These are phyloP conservation scores for Dispira parvispora DNA, from an alignment of 192 early-diverging fungal species.

Conservation along the genomic window DNA sequence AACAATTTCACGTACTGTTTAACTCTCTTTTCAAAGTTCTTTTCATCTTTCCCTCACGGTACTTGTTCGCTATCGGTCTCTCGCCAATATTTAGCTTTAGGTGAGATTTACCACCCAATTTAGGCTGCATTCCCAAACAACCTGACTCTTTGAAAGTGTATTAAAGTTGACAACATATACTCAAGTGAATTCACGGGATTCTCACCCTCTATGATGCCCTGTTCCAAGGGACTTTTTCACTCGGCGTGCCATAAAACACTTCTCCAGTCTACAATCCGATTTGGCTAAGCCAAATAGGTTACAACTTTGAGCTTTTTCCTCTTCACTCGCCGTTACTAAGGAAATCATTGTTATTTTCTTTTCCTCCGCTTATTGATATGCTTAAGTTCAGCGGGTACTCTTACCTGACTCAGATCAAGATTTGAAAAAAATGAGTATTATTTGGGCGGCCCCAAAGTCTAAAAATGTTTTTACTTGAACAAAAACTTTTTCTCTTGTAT, in stretches of 20 bases:
- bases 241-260: too few species aligned
- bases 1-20: constrained; percentile 72
- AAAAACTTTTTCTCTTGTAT: too few species aligned
- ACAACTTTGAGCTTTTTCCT: constrained; percentile 48
- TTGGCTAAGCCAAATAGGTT: constrained; percentile 12
- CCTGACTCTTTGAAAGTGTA: constrained; percentile 28
- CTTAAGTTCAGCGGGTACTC: constrained; percentile 63
- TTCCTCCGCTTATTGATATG: constrained; percentile 72
- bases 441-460: too few species aligned
- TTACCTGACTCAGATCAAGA: too few species aligned
- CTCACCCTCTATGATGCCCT: too few species aligned
- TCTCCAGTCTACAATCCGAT: too few species aligned
- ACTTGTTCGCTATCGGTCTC: constrained; percentile 81
- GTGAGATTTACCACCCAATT: constrained; percentile 65
- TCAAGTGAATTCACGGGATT: too few species aligned
- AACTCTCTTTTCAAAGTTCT: constrained; percentile 69
- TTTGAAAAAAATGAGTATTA: too few species aligned
- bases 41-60: constrained; percentile 79
- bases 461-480: too few species aligned
- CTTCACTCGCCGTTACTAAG: constrained; percentile 63
- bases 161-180: too few species aligned
- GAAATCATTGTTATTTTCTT: constrained; percentile 68
- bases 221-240: too few species aligned
- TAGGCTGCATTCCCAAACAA: constrained; percentile 59
- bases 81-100: constrained; percentile 69